Evolutionary conservation across 2,329 filamentous ascomycete species (phyloP), one percentile per base, ranked within the genome.

Genomic region (Chaetomium sp.): DNA sequence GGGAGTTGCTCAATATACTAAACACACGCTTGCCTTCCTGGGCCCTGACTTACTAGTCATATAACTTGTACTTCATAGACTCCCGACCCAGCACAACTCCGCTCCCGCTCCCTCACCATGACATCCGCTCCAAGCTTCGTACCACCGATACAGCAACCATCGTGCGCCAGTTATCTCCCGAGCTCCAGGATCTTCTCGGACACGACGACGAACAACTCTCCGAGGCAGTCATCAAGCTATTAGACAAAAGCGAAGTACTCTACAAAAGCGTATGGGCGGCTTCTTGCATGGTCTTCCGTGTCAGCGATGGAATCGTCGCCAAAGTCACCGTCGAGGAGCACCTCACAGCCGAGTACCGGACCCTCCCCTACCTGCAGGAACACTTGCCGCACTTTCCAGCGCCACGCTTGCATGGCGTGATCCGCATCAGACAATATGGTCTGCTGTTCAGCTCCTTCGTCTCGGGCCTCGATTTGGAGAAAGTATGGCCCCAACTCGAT

Each of bases 271-370:
- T 27, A 12, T 52, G 34, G 41, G 50, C 41, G 2, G 50, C 50
- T 38, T 45, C 34, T 45, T 52, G 34, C 14, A 52, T 52, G 42
- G 50, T 43, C 37, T 51, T 51, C 49, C 40, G 38, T 38, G 19
- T 45, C 19, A 52, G 50, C 42, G 50, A 45, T 27, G 19, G 10
- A 12, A 52, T 52, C 50, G 42, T 33, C 10, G 50, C 42, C 4
- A 45, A 52, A 46, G 50, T 52, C 14, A 52, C 42, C 14, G 3
- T 40, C 42, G 50, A 52, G 50, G 35, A 52, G 50, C 35, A 45
- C 19, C 37, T 52, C 35, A 52, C 35, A 44, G 46, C 33, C 41
- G 41, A 52, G 34, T 52, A 52, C 14, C 35, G 35, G 11, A 37
- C 45, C 11, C 52, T 53, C 1, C 9, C 44, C 32, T 53, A 43